These are phyloP conservation scores for Colletotrichum higginsianum DNA, from an alignment of 2,329 filamentous ascomycete species.

Conservation along the genomic window DNA sequence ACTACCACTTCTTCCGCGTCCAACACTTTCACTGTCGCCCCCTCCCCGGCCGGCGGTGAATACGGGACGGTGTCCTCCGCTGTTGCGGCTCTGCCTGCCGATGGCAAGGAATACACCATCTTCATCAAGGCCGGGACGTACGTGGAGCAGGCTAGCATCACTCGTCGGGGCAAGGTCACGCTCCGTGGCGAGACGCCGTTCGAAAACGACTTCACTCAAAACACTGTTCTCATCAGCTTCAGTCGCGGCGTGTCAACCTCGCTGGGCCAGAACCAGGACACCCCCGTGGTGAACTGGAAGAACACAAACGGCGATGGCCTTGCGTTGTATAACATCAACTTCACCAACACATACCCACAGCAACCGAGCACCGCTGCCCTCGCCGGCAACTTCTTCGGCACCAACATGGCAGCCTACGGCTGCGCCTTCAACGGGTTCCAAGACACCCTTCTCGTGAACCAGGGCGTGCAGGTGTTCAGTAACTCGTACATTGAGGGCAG, in stretches of 20 bases:
- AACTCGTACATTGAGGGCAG: conserved; percentile 60
- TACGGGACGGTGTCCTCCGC: conserved; percentile 60
- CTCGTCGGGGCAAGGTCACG: conserved; percentile 57
- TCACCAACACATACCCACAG: conserved; percentile 58
- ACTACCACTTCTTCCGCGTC: too few species aligned
- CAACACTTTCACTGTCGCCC: conserved; percentile 42
- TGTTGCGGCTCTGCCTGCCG: conserved; percentile 58
- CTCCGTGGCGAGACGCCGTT: conserved; percentile 52
- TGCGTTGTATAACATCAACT: conserved; percentile 73
- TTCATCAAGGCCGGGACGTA: conserved; percentile 66
- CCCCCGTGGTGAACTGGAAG: conserved; percentile 52
- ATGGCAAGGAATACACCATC: conserved; percentile 57
- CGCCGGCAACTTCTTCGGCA: conserved; percentile 53
- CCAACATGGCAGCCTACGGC: conserved; percentile 58
- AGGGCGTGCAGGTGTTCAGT: conserved; percentile 63
- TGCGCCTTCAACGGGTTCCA: conserved; percentile 62
- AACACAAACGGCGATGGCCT: conserved; percentile 61
- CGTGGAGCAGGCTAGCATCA: conserved; percentile 70
- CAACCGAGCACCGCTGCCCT: conserved; percentile 46
- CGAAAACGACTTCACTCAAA: conserved; percentile 54
- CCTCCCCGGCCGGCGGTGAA: conserved; percentile 54
- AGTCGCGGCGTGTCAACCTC: conserved; percentile 57
- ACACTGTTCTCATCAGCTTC: conserved; percentile 55
- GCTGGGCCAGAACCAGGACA: conserved; percentile 54
- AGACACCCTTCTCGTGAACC: conserved; percentile 63